phyloP scores from a whole-genome alignment of 1,284 basidiomycete species.

The Marasmius oreades region DNA sequence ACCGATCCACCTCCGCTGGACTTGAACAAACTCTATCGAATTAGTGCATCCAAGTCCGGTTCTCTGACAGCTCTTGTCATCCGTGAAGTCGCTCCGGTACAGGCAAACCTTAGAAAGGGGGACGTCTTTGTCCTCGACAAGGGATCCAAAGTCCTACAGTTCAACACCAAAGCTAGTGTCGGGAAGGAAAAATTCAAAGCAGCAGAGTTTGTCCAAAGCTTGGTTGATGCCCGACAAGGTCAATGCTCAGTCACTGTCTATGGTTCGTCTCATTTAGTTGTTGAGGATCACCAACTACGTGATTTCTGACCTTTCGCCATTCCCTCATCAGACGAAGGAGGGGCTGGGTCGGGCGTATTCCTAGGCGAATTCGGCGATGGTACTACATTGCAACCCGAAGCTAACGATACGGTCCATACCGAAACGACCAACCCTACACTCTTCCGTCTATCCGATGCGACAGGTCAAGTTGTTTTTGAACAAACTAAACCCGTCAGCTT shows the following conservation, averaged over 20 bases:
- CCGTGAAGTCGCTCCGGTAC: constrained; percentile 44
- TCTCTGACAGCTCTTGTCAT: constrained; percentile 37
- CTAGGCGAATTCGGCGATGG: constrained; percentile 39
- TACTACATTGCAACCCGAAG: constrained; percentile 17
- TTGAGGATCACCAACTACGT: no score
- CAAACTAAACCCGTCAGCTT: constrained; percentile 10
- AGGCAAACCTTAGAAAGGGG: constrained; percentile 44
- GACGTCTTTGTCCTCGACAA: constrained; percentile 60
- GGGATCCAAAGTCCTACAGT: constrained; percentile 46
- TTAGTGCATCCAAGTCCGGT: constrained; percentile 30
- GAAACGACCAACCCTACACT: constrained; percentile 26
- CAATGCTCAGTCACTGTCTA: constrained; percentile 46
- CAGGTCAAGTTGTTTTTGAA: constrained; percentile 37
- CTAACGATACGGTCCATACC: constrained; percentile 7
- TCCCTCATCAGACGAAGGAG: constrained; percentile 43
- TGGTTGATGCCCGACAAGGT: constrained; percentile 41
- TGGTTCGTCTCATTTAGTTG: constrained; percentile 32
- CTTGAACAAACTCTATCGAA: constrained; percentile 44
- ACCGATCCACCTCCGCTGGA: constrained; percentile 40
- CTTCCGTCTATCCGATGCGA: constrained; percentile 46
- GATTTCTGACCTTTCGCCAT: not conserved
- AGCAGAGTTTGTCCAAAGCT: constrained; percentile 50
- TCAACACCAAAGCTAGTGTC: constrained; percentile 48
- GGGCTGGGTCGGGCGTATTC: constrained; percentile 41
- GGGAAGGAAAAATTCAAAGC: constrained; percentile 58